Conservation (phyloP, 345 rosid species). For the Camelina laxa region DNA sequence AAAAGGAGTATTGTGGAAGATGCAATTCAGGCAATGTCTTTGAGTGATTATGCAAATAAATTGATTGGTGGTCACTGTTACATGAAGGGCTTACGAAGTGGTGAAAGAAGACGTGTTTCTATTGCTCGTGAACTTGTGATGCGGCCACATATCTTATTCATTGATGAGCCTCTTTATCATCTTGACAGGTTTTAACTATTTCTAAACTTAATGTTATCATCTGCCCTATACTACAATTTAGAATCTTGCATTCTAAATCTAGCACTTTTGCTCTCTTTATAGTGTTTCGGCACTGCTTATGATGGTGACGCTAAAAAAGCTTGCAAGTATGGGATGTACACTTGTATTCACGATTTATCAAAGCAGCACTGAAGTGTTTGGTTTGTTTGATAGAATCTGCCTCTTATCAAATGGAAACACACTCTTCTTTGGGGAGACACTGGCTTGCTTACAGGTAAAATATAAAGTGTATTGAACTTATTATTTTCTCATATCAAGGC, state of each 20-base stretch:
- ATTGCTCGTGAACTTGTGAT: conserved; percentile 98
- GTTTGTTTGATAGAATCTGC: conserved; percentile 97
- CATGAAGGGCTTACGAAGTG: conserved; percentile 87
- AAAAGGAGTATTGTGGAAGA: conserved; percentile 94
- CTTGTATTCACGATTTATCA: conserved; percentile 87
- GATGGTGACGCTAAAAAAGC: conserved; percentile 99
- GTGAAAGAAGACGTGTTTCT: conserved; percentile 96
- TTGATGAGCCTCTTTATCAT: conserved; percentile 98
- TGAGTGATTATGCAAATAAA: conserved; percentile 89
- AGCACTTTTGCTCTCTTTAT: not conserved
- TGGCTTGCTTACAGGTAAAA: conserved; percentile 95
- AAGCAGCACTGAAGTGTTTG: conserved; percentile 99
- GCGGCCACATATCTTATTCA: conserved; percentile 89
- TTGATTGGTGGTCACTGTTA: conserved; percentile 96
- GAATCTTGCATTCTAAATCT: conserved; percentile 6
- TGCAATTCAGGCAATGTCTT: conserved; percentile 96
- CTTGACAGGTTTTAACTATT: conserved; percentile 70
- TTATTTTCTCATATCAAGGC: not conserved
- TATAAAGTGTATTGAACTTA: not conserved
- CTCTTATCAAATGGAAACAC: conserved; percentile 98
- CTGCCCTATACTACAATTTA: not conserved
- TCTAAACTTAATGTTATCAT: conserved; percentile 10
- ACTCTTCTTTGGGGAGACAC: conserved; percentile 94
- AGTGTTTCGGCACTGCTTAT: conserved; percentile 98
- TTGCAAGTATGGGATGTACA: conserved; percentile 96